Evolutionary conservation across 345 rosid species (phyloP).

Genomic region (Pugionium cornutum): DNA sequence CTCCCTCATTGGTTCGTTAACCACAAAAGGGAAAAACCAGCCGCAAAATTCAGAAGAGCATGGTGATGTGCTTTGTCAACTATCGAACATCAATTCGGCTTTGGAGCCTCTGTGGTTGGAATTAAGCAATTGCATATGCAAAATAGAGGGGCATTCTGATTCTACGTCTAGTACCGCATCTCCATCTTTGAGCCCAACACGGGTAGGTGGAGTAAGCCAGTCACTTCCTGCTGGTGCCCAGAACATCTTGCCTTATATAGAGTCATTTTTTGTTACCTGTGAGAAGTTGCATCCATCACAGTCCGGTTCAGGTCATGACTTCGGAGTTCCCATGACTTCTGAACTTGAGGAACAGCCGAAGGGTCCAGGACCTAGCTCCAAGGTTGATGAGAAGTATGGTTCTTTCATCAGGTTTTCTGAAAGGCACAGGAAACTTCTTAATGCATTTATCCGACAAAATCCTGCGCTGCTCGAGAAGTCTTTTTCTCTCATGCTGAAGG

Average conservation of each 20-base stretch:
- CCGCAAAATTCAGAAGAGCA: constrained; percentile 53
- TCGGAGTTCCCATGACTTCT: constrained; percentile 50
- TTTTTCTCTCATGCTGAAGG: constrained; percentile 90
- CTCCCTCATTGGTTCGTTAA: constrained; percentile 63
- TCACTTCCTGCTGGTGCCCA: constrained; percentile 98
- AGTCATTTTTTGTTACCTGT: constrained; percentile 85
- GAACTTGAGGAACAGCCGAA: constrained; percentile 71
- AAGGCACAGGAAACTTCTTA: constrained; percentile 87
- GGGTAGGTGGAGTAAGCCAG: constrained; percentile 60
- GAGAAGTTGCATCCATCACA: constrained; percentile 87
- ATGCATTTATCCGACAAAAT: constrained; percentile 93
- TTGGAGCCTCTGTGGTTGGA: constrained; percentile 93
- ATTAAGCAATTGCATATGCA: constrained; percentile 86
- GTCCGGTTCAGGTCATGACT: constrained; percentile 65
- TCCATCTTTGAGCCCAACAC: constrained; percentile 51
- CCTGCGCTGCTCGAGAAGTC: constrained; percentile 95
- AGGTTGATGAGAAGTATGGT: constrained; percentile 74
- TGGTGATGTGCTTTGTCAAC: constrained; percentile 62
- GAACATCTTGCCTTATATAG: constrained; percentile 91
- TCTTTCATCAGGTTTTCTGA: constrained; percentile 88
- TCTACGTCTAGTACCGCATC: constrained; percentile 44
- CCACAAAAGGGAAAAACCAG: constrained; percentile 59
- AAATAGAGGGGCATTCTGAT: constrained; percentile 83
- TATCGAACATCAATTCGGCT: constrained; percentile 64
- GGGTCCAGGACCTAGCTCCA: constrained; percentile 49